Percentiles rank a stretch among this genome's conserved stretches.
These are phyloP conservation scores for Lizonia empirigonia DNA, from an alignment of 2,329 filamentous ascomycete genomes.

Conservation along the genomic window DNA sequence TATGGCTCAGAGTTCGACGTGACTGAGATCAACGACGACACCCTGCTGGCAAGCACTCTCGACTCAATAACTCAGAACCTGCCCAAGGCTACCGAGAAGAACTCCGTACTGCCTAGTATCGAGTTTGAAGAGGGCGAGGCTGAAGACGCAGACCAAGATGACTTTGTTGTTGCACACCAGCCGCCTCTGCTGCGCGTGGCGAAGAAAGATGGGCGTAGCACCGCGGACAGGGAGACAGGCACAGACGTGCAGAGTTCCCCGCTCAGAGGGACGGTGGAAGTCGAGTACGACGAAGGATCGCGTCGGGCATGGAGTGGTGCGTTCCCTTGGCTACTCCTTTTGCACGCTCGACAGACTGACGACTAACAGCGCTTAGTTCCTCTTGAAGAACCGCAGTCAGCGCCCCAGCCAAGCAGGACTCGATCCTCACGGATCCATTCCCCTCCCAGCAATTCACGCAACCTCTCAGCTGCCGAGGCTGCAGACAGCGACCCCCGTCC, in stretches of 20 bases:
- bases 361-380: conserved; percentile 49
- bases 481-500: conserved; percentile 53
- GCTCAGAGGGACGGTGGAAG: conserved; percentile 44
- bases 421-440: conserved; percentile 3
- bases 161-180: conserved; percentile 55
- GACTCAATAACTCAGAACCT: conserved; percentile 12
- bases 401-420: neutral
- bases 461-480: conserved; percentile 1
- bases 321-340: conserved; percentile 4
- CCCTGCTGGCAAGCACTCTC: conserved; percentile 20
- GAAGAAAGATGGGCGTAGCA: conserved; percentile 9
- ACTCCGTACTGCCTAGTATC: conserved; percentile 24
- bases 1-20: conserved; percentile 68
- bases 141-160: conserved; percentile 31
- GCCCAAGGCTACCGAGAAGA: conserved; percentile 10
- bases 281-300: conserved; percentile 51
- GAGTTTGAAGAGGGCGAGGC: conserved; percentile 30
- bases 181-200: conserved; percentile 28
- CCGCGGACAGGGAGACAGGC: neutral
- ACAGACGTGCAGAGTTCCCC: conserved; percentile 26
- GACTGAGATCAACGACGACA: conserved; percentile 10
- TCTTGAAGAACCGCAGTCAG: conserved; percentile 25
- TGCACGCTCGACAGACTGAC: conserved; percentile 38
- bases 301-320: conserved; percentile 44
- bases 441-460: neutral